A percentile compares a stretch with the other conserved stretches of the same genome.
Evolutionary conservation across 2,329 filamentous ascomycete genomes (phyloP).

Genomic region (Apiospora phragmitis): DNA sequence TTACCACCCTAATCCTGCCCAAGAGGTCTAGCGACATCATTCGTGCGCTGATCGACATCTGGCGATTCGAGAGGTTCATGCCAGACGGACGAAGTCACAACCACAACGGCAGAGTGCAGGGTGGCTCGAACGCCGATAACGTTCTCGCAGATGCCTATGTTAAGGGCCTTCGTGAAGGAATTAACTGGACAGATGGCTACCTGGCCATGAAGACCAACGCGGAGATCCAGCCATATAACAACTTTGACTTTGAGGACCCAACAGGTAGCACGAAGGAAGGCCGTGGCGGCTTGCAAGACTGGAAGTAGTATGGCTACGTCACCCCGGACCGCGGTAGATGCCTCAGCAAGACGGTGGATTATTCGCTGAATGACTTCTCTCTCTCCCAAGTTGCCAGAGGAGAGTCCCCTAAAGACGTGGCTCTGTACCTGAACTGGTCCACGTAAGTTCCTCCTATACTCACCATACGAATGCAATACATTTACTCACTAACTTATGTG

Average conservation of each 20-base stretch:
- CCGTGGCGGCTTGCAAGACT: constrained; percentile 68
- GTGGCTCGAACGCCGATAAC: constrained; percentile 73
- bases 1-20: constrained; percentile 69
- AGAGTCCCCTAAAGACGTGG: constrained; percentile 51
- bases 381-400: constrained; percentile 62
- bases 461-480: constrained; percentile 60
- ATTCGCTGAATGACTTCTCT: constrained; percentile 76
- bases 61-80: constrained; percentile 67
- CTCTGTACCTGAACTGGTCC: constrained; percentile 53
- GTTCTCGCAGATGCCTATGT: constrained; percentile 67
- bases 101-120: constrained; percentile 60
- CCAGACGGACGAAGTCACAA: constrained; percentile 72
- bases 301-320: constrained; percentile 72
- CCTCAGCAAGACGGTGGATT: constrained; percentile 67
- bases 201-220: constrained; percentile 55
- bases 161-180: constrained; percentile 61
- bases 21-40: constrained; percentile 64
- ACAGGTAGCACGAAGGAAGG: constrained; percentile 70
- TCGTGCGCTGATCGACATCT: constrained; percentile 70
- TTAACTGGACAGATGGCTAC: constrained; percentile 62
- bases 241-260: constrained; percentile 71
- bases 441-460: constrained; percentile 28
- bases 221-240: constrained; percentile 73
- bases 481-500: constrained; percentile 63
- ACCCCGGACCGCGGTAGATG: constrained; percentile 70